Evolutionary conservation across 2,329 filamentous ascomycete species (phyloP), one percentile per base, ranked within the genome.

Genomic region (Cryphonectria carpinicola): DNA sequence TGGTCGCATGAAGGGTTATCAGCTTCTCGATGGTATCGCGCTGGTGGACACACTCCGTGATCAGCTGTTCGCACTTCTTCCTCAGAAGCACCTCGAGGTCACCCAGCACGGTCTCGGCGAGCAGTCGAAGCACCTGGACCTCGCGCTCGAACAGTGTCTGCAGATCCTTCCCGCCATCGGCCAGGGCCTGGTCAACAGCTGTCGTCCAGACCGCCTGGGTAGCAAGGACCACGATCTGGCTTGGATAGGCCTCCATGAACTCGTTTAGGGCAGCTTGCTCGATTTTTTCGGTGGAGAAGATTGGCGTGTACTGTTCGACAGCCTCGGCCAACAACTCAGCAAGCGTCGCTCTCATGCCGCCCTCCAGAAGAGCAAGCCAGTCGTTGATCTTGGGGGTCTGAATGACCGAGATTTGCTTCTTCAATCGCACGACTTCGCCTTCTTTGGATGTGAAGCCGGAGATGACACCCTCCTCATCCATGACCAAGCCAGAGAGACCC

Each of bases 41-140:
- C 81, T 99, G 97, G 79, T 99, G 96, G 19, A 99, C 96, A 78
- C 96, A 98, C 80, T 99, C 97, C 0, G 97, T 99, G 78, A 99
- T 99, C 74, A 99, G 88, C 81, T 98, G 95, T 80, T 99, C 96
- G 81, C 95, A 99, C 84, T 97, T 98, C 86, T 97, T 97, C 73
- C 96, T 89, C 78, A 93, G 89, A 65, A 98, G 92, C 8, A 93
- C 85, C 74, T 95, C 92, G 32, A 99, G 88, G 77, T 99, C 95
- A 54, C 93, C 93, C 22, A 99, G 86, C 17, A 99, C 96, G 3
- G 94, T 95, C 54, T 93, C 88, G 28, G 96, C 96, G 69, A 99
- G 90, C 32, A 97, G 85, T 69, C 93, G 90, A 61, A 99, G 89
- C 39, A 98, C 89, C 76, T 93, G 90, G 41, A 97, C 92, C 79